Base-by-base conservation (phyloP, 2,329 filamentous ascomycete genomes). In the Dactylella cylindrospora region DNA sequence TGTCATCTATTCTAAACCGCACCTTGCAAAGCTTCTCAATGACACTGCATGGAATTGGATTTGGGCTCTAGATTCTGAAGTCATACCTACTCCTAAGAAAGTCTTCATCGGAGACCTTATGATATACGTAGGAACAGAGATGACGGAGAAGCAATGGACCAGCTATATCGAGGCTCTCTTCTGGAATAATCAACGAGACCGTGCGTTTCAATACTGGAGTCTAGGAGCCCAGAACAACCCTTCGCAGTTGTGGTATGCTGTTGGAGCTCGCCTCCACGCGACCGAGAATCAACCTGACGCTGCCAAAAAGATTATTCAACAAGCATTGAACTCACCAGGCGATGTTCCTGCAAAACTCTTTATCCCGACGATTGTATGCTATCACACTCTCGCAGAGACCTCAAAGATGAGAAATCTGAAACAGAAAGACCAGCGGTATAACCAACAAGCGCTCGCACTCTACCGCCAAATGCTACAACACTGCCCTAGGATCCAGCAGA, bases 81-180 rank as follows among this genome's bases (percentile, higher is more conserved):
- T 29, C 8, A 41, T 64, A 35, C 59, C 59, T 9, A 47, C 45
- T 5, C 29, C 25, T 5, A 29, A 36, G 36, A 64, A 55, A 36
- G 40, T 64, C 4, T 54, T 44, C 46, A 23, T 64, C 19, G 59
- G 49, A 10, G 59, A 64, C 9, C 49, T 55, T n/a, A 64, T 64
- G 59, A 40, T 43, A 6, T 38, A 64, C 12, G 38, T 64, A 32
- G 25, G 25, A 4, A 38, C 51, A 1, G 31, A 54, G 4, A 23
- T 55, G 20, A 50, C 49, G 19, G 59, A 64, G 31, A n/a, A 33
- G n/a, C 59, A 64, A 20, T 54, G 50, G 59, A 55, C 55, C 3
- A 31, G 31, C 8, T 64, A 64, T 20, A 55, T 64, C 10, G 59
- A 64, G 22, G 59, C 59, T 3, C 13, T 64, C 2, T 64, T 64